Evolutionary conservation across 164 flowering plant species (phyloP).

Genomic region (Annona squamosa): DNA sequence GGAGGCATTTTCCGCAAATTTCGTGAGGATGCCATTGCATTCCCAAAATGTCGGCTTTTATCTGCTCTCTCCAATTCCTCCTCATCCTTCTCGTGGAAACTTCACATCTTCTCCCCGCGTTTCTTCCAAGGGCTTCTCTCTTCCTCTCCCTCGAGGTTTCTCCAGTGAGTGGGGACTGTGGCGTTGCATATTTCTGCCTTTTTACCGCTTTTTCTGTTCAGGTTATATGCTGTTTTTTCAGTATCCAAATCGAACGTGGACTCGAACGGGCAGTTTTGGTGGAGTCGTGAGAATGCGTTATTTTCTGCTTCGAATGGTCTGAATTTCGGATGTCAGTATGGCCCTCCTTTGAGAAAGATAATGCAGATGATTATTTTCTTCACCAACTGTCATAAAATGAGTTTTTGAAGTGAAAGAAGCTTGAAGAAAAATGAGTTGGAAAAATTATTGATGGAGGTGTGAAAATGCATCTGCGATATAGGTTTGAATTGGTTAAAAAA

Average conservation of each 20-base stretch:
- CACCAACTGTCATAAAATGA: neutral
- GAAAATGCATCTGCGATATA: too few relatives aligned
- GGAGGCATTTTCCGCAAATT: neutral
- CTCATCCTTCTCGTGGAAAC: constrained; percentile 4
- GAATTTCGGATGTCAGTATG: constrained; percentile 5
- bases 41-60: neutral
- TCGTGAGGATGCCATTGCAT: neutral
- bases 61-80: neutral
- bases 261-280: neutral
- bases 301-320: constrained; percentile 17
- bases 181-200: neutral
- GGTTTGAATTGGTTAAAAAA: too few relatives aligned
- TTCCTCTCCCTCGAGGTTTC: constrained; percentile 4
- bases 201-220: neutral
- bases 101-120: constrained; percentile 6
- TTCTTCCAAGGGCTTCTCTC: neutral
- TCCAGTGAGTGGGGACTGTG: constrained; percentile 3
- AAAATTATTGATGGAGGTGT: too few relatives aligned
- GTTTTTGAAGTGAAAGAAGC: neutral
- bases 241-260: neutral
- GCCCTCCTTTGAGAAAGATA: neutral
- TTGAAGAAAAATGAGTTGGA: too few relatives aligned
- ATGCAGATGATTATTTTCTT: neutral
- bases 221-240: neutral
- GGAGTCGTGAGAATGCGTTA: neutral